These are phyloP conservation scores for Amanita exitialis DNA, from an alignment of 768 basidiomycete genomes.

Conservation along the genomic window DNA sequence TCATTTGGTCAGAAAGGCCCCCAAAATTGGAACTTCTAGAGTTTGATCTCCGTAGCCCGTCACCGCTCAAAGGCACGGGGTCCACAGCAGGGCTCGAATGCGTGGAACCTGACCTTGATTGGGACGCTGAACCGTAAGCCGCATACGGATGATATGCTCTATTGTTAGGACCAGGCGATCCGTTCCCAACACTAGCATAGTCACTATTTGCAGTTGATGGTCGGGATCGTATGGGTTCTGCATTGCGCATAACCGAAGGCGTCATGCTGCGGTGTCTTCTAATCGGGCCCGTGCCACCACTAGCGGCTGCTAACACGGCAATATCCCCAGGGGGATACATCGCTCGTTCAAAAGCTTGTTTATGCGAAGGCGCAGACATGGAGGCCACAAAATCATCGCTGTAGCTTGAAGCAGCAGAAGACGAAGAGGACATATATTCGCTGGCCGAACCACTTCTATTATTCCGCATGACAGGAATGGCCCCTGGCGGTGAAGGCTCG, in stretches of 20 bases:
- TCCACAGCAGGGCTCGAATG: constrained; percentile 37
- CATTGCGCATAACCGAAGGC: constrained; percentile 47
- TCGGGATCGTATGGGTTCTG: constrained; percentile 33
- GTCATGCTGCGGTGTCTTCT: constrained; percentile 73
- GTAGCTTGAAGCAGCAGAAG: constrained; percentile 20
- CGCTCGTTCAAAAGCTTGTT: constrained; percentile 53
- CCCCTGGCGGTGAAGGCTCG: constrained; percentile 24
- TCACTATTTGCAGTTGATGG: constrained; percentile 36
- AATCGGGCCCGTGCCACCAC: constrained; percentile 43
- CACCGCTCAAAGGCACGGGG: constrained; percentile 25
- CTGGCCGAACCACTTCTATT: constrained; percentile 18
- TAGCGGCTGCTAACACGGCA: constrained; percentile 12
- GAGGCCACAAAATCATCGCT: constrained; percentile 34
- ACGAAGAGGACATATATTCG: constrained; percentile 18
- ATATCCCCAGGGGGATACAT: constrained; percentile 33
- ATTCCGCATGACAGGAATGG: constrained; percentile 16
- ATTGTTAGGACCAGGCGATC: constrained; percentile 24
- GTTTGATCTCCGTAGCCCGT: constrained; percentile 24
- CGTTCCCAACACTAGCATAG: constrained; percentile 20
- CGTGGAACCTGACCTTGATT: constrained; percentile 25
- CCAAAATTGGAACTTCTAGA: constrained; percentile 31
- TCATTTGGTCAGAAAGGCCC: constrained; percentile 33
- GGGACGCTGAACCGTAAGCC: constrained; percentile 25
- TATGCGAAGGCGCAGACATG: constrained; percentile 61
- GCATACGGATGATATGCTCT: constrained; percentile 54